A percentile compares a stretch with the other conserved stretches of the same genome.
These are phyloP conservation scores for Hypoxylon sp. DNA, from an alignment of 2,329 filamentous ascomycete species.

Conservation along the genomic window DNA sequence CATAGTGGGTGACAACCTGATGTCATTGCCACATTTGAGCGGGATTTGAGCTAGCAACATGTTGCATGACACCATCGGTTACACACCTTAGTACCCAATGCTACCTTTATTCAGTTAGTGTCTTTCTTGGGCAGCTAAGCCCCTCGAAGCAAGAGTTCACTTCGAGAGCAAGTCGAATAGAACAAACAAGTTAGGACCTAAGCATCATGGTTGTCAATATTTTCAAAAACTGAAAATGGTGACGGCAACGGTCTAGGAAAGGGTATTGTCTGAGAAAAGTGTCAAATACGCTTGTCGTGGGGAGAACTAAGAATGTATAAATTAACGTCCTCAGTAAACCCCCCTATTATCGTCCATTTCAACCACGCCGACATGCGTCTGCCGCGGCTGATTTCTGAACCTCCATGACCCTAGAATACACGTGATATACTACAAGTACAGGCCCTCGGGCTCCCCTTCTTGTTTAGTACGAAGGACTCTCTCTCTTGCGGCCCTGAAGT, in stretches of 20 bases:
- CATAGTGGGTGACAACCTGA: slow-evolving; percentile 36
- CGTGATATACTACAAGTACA: slow-evolving; percentile 84
- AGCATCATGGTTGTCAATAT: not conserved
- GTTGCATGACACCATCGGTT: slow-evolving; percentile 1
- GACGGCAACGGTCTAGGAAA: not conserved
- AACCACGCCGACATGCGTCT: slow-evolving; percentile 7
- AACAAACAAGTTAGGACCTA: not conserved
- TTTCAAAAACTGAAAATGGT: not conserved
- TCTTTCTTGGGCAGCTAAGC: slow-evolving; percentile 9
- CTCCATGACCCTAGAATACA: slow-evolving; percentile 36
- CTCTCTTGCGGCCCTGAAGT: slow-evolving; percentile 93
- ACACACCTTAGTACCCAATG: slow-evolving; percentile 11
- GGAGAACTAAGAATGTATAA: slow-evolving; percentile 2
- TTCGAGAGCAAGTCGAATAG: not conserved
- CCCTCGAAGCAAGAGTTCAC: not conserved
- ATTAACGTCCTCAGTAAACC: not conserved
- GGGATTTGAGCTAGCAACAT: slow-evolving; percentile 6
- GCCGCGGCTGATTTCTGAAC: not conserved
- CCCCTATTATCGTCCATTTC: slow-evolving; percentile 33
- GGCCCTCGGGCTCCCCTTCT: slow-evolving; percentile 96
- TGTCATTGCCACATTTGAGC: slow-evolving; percentile 46
- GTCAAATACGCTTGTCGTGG: slow-evolving; percentile 5
- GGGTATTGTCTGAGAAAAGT: not conserved
- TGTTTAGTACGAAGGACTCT: slow-evolving; percentile 98
- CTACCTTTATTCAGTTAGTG: slow-evolving; percentile 21